phyloP scores from a whole-genome alignment of 2,329 filamentous ascomycete genomes.

The Ascomycota sp. region DNA sequence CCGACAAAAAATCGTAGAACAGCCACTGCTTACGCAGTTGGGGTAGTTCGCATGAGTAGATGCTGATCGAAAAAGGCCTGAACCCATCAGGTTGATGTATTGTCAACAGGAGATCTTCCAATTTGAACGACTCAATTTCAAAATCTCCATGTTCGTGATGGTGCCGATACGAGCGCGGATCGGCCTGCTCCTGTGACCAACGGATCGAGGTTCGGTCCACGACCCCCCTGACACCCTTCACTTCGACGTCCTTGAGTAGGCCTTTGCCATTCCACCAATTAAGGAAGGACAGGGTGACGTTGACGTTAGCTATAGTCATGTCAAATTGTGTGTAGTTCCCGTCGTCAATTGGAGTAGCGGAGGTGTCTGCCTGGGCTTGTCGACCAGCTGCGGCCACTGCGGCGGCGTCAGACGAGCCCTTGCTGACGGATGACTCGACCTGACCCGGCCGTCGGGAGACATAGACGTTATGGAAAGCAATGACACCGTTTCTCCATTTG shows the following conservation, averaged over 20 bases:
- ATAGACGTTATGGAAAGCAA: constrained; percentile 91
- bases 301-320: constrained; percentile 81
- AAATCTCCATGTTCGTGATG: constrained; percentile 84
- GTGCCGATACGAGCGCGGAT: constrained; percentile 75
- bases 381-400: constrained; percentile 63
- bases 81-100: constrained; percentile 80
- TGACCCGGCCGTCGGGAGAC: constrained; percentile 81
- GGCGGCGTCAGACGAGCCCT: constrained; percentile 76
- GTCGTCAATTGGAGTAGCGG: constrained; percentile 41
- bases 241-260: constrained; percentile 73
- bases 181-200: constrained; percentile 42
- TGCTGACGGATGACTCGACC: constrained; percentile 62
- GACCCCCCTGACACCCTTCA: constrained; percentile 82
- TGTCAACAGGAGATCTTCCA: constrained; percentile 82
- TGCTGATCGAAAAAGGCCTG: constrained; percentile 86
- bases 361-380: constrained; percentile 17
- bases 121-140: constrained; percentile 89
- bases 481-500: constrained; percentile 86
- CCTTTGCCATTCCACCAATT: constrained; percentile 99
- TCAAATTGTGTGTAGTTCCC: constrained; percentile 98
- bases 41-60: constrained; percentile 87
- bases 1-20: constrained; percentile 91
- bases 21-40: constrained; percentile 89
- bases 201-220: constrained; percentile 72
- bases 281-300: constrained; percentile 89